Evolutionary conservation across 75 land plant genomes (phyloP).

Genomic region (Sequoia sempervirens): DNA sequence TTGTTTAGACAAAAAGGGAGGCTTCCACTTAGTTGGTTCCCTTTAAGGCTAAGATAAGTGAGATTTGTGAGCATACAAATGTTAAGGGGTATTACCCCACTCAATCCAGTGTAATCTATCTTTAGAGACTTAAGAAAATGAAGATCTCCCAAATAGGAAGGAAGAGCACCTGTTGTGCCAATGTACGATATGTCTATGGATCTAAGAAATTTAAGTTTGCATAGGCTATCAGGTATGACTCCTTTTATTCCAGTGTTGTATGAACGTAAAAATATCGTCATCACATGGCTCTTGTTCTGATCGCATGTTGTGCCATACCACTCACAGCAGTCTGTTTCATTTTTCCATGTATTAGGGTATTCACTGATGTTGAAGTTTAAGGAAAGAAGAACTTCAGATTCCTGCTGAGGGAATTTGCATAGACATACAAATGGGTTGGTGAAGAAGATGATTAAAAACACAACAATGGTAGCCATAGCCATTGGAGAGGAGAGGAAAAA

Average conservation of each 20-base stretch:
- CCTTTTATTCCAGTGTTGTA: background rate
- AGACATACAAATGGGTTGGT: background rate
- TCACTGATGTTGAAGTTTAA: background rate
- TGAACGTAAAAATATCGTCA: background rate
- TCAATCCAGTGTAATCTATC: background rate
- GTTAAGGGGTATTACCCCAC: background rate
- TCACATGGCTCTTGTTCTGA: background rate
- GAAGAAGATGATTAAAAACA: too few relatives aligned
- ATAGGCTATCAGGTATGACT: background rate
- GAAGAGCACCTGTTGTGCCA: background rate
- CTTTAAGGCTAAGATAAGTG: background rate
- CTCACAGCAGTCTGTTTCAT: background rate
- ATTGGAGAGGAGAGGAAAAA: too few relatives aligned
- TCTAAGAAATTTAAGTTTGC: background rate
- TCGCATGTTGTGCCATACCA: background rate
- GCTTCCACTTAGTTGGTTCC: constrained; percentile 13
- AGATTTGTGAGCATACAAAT: constrained; percentile 16
- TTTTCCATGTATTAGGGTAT: background rate
- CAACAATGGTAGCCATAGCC: background rate
- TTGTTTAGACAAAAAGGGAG: constrained; percentile 8
- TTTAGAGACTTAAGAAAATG: background rate
- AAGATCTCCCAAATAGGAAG: background rate
- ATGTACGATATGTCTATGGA: background rate
- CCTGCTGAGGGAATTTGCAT: background rate
- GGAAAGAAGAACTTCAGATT: constrained; percentile 13